Base-by-base conservation (phyloP, 2,329 filamentous ascomycete genomes). In the Leptodontidium sp. region DNA sequence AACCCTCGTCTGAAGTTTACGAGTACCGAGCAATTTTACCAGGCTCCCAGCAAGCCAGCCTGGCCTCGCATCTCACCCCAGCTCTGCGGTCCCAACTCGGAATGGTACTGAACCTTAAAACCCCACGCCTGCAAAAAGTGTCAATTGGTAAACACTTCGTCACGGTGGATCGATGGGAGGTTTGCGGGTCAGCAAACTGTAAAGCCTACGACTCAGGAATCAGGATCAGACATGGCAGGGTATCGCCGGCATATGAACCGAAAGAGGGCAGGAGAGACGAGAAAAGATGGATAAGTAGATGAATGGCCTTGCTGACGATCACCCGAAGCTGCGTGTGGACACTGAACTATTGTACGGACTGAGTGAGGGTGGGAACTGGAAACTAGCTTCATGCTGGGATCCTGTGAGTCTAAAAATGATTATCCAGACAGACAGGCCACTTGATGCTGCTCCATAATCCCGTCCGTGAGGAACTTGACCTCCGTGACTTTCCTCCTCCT, bases 261-360 rank as follows among this genome's bases (percentile, higher is more conserved):
- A 68, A 71, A 57, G 45, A 55, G 66, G 63, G 59, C 38, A 65
- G 45, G 45, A 62, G 40, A 61, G 55, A 66, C 55, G 55, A 65
- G 65, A 47, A 53, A 45, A 58, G 65, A 67, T 52, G 63, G 70
- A 32, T 32, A 6, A 6, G 6, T 32, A 6, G 29, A 32, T 32
- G 29, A 65, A 67, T 52, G 63, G 70, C 64, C 62, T 67, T 64
- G 63, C 49, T 69, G 70, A 68, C 61, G 72, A 74, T 74, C 72
- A 72, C 65, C 72, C 72, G 70, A 71, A 62, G 67, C 66, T 15
- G 61, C 59, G 45, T 38, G 47, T 50, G 47, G 49, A 29, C 4
- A 9, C 12, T 47, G 14, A 35, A 21, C 47, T 50, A 21, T n/a
- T 47, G n/a, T 9, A n/a, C n/a, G 45, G 15, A 49, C 15, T 49